Base-by-base conservation (phyloP, 768 basidiomycete genomes). In the Russula compacta region DNA sequence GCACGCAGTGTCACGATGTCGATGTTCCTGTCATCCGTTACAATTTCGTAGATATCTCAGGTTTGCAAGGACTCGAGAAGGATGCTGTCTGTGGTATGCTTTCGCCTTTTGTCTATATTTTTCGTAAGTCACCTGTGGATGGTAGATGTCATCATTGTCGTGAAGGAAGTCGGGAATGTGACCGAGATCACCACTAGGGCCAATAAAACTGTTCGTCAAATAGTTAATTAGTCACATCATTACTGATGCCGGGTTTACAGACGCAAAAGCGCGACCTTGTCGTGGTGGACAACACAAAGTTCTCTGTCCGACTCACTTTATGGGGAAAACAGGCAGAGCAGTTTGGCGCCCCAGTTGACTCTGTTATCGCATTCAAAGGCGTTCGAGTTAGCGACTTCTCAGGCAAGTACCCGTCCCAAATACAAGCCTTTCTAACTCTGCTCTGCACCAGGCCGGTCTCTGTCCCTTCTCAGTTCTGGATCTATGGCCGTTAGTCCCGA, bases 251-350 rank as follows among this genome's bases (percentile, higher is more conserved):
- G 3, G 9, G 6, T 55, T 4, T 66, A 33, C 61, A 95, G 90
- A 80, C 94, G 60, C 78, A 81, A 36, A 98, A 98, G 73, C 86
- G 95, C 48, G 95, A 99, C 47, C 75, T 99, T 53, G 86, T 82
- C 0, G 74, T 99, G 38, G 95, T 94, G 12, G 95, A 99, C 71
- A 82, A 81, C 62, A 87, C 92, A 7, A 81, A 81, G 39, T 91
- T 76, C 68, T 82, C 85, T 15, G 85, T 92, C 43, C 83, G 92
- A 38, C 71, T 98, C 65, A 99, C 95, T 3, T 77, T 98, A 35
- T 99, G 95, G 97, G 97, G 95, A 24, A 92, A 89, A 71, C 89
- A 92, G 71, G 95, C 95, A 0, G 92, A 98, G 71, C 80, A 81
- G 43, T 98, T 84, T 71, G 71, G 73, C n/a, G 74, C 78, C 6